Evolutionary conservation across 164 flowering plant species (phyloP), one percentile per base, ranked within the genome.

Genomic region (Magnolia sinica): DNA sequence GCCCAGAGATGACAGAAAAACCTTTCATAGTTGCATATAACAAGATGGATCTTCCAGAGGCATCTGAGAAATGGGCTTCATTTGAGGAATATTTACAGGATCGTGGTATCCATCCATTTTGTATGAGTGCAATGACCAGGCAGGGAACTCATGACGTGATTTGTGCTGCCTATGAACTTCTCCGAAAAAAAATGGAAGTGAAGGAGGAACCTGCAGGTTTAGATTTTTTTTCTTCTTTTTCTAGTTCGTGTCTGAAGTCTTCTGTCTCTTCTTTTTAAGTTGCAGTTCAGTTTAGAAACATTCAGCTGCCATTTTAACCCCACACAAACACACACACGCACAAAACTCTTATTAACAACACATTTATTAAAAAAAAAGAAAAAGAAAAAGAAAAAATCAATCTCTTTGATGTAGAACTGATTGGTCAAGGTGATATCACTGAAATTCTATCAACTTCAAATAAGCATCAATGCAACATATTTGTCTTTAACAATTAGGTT

Each of bases 21-120:
- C 96, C 98, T 72, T 95, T 74, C 71, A 9, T 95, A 77, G 95
- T 95, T 78, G 97, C 91, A 9, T 95, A 71, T 76, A 95, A 95
- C 85, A 95, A 93, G 84, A 92, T 93, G 97, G 99, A 95, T 83
- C 94, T 93, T 80, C 95, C 95, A 51, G 98, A 95, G 64, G 97
- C 96, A 82, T 85, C 81, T 81, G 94, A 91, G 59, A 89, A 84
- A 70, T 95, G 99, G 99, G 76, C 82, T 65, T 82, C 88, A 29
- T 95, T 95, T 84, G 82, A 82, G 82, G 86, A 89, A 78, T 78
- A 24, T 18, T 77, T 93, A 65, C 86, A 81, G 83, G 84, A 88
- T 76, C 90, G 82, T 74, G 98, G 98, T 63, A 83, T 93, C 55
- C 83, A 83, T 76, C 87, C 93, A 71, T 88, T 91, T 79, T 89